phyloP scores from a whole-genome alignment of 495 filamentous ascomycete species.

The Penicillium arizonense region DNA sequence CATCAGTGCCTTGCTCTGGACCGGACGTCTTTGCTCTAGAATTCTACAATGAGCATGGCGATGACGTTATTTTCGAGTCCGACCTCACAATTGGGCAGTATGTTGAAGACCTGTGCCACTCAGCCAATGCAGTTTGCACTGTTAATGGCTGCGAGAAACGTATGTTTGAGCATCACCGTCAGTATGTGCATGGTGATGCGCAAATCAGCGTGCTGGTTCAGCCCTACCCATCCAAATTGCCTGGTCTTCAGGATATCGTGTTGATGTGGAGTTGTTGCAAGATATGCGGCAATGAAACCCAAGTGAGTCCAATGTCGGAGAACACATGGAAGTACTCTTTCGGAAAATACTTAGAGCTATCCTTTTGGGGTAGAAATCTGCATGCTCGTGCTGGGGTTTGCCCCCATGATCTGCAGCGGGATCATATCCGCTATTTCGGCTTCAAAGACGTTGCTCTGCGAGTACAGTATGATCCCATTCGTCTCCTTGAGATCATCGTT shows the following conservation, averaged over 20 bases:
- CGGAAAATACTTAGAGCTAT: constrained; percentile 94
- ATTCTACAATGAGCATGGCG: constrained; percentile 88
- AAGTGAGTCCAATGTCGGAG: constrained; percentile 88
- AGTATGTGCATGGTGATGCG: constrained; percentile 95
- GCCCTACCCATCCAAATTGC: constrained; percentile 66
- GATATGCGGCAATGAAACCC: constrained; percentile 83
- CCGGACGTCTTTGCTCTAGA: constrained; percentile 81
- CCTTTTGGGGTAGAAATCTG: constrained; percentile 88
- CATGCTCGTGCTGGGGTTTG: constrained; percentile 80
- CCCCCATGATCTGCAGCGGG: constrained; percentile 86
- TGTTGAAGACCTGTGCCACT: constrained; percentile 84
- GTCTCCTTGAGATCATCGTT: constrained; percentile 93
- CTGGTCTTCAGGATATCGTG: constrained; percentile 73
- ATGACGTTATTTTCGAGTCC: constrained; percentile 62
- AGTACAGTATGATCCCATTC: constrained; percentile 88
- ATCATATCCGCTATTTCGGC: constrained; percentile 91
- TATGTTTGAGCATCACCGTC: constrained; percentile 92
- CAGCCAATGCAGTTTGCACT: constrained; percentile 70
- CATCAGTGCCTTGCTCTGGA: constrained; percentile 87
- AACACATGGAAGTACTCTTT: constrained; percentile 99
- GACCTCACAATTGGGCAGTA: constrained; percentile 95
- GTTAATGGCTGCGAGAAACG: constrained; percentile 83
- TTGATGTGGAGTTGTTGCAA: constrained; percentile 99
- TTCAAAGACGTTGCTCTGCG: constrained; percentile 80
- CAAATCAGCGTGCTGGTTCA: constrained; percentile 88